Evolutionary conservation across 495 filamentous ascomycete species (phyloP).

Genomic region (Pyrenopolyporus hunteri): DNA sequence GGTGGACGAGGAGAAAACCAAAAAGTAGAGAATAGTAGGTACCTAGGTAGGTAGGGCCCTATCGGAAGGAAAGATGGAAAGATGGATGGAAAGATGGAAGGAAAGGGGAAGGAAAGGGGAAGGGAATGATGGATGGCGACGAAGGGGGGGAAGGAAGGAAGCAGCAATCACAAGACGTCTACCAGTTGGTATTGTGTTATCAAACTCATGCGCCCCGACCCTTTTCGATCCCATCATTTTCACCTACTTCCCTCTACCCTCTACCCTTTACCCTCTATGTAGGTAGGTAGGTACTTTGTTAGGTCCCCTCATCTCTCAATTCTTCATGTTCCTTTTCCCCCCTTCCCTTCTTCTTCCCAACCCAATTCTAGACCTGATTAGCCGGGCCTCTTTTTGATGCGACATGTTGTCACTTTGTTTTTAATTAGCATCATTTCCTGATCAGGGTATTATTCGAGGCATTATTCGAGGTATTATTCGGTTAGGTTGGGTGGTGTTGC

Average conservation of each 20-base stretch:
- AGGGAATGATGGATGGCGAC: background rate
- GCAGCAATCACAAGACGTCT: constrained; percentile 9
- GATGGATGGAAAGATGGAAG: background rate
- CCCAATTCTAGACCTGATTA: constrained; percentile 39
- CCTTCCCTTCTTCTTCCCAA: constrained; percentile 8
- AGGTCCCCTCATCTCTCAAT: no score
- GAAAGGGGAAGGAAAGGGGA: background rate
- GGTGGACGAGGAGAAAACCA: background rate
- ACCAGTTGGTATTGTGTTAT: constrained; percentile 14
- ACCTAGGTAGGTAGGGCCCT: no score
- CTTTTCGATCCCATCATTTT: constrained; percentile 15
- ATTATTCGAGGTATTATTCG: constrained; percentile 28
- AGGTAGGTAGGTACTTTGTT: no score
- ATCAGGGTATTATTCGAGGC: constrained; percentile 3
- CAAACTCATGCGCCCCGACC: constrained; percentile 33
- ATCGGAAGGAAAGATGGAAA: background rate
- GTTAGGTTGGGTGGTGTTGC: constrained; percentile 26
- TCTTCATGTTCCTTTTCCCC: background rate
- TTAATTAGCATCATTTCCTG: constrained; percentile 32
- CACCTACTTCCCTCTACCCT: no score
- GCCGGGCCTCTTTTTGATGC: constrained; percentile 36
- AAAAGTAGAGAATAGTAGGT: background rate
- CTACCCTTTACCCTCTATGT: no score
- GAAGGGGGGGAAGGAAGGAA: background rate
- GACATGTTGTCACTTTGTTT: constrained; percentile 27